Base-by-base conservation (phyloP, 805 yeast genomes). In the Kregervanrija fluxuum region DNA sequence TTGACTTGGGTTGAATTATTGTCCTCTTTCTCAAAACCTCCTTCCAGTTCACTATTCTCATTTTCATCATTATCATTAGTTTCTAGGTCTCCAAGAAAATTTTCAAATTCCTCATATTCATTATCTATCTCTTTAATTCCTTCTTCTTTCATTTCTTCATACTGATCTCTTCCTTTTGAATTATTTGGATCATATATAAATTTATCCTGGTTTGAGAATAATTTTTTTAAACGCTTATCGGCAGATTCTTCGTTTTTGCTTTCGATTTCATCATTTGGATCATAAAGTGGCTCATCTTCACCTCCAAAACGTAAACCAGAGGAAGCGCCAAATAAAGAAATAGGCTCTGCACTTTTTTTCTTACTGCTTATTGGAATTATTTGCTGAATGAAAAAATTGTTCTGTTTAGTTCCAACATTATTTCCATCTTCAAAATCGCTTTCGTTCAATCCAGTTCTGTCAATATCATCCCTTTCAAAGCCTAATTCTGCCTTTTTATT, bases 391-490 rank as follows among this genome's bases (percentile, higher is more conserved):
- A 37, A 36, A 10, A 11, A 30, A 13, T 33, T 41, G 12, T 30
- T 30, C 32, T 43, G 45, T n/a, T 30, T 42, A 13, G 34, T 38
- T 30, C 44, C 44, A 8, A 38, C 13, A 36, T 37, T 39, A 10
- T 41, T 17, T 22, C 8, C 36, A 12, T 42, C 44, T 12, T 50
- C 52, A 50, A 50, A 48, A 40, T 48, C 49, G 17, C 49, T 48
- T 22, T 50, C 51, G 15, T 50, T 47, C 16, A 48, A 40, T 31
- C 47, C 50, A n/a, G 46, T 34, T 11, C 36, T 35, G 17, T 51
- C 57, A 4, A 46, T 30, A 53, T 33, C 49, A 49, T 54, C 9
- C 16, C 57, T 61, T n/a, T 59, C 57, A 16, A 44, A 54, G 17
- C 47, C 53, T 14, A 43, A 53, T 33, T 44, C 52, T 8, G 46